Conservation (phyloP, 2,329 filamentous ascomycete species). For the Aureobasidium sp. region DNA sequence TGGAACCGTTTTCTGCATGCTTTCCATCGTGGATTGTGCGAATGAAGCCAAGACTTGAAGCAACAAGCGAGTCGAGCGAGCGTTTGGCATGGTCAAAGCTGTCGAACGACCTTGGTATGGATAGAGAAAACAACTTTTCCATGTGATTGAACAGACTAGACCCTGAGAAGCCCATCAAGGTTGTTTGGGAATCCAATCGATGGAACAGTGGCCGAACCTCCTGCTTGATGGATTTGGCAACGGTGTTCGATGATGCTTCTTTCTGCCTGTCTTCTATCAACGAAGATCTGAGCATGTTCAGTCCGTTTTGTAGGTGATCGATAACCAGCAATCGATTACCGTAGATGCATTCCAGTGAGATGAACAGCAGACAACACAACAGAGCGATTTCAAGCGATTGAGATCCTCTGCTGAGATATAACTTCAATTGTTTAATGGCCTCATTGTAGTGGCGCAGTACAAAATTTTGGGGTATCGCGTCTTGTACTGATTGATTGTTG, state of each 20-base stretch:
- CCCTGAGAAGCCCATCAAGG: neutral
- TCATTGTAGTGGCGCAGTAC: conserved; percentile 25
- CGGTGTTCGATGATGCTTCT: neutral
- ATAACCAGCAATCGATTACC: conserved; percentile 26
- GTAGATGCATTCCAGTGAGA: conserved; percentile 28
- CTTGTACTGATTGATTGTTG: neutral
- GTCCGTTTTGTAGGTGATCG: conserved; percentile 26
- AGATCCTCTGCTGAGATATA: conserved; percentile 19
- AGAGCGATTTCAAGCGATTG: conserved; percentile 23
- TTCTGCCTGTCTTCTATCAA: neutral
- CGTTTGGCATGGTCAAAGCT: neutral
- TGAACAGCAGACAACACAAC: conserved; percentile 25
- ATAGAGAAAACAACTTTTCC: neutral
- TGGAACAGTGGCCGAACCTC: neutral
- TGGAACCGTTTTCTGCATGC: neutral
- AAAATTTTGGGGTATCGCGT: neutral
- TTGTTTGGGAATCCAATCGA: conserved; percentile 2
- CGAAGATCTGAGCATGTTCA: conserved; percentile 18
- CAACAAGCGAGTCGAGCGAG: neutral
- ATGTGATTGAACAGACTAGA: neutral
- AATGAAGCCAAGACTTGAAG: neutral
- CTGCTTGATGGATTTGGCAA: neutral
- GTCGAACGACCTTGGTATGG: neutral
- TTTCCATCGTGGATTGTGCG: neutral
- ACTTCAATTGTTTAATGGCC: conserved; percentile 24